A percentile compares a stretch with the other conserved stretches of the same genome.
phyloP scores from a whole-genome alignment of 371 early-diverging fungal genomes.

The Mortierella sp. region DNA sequence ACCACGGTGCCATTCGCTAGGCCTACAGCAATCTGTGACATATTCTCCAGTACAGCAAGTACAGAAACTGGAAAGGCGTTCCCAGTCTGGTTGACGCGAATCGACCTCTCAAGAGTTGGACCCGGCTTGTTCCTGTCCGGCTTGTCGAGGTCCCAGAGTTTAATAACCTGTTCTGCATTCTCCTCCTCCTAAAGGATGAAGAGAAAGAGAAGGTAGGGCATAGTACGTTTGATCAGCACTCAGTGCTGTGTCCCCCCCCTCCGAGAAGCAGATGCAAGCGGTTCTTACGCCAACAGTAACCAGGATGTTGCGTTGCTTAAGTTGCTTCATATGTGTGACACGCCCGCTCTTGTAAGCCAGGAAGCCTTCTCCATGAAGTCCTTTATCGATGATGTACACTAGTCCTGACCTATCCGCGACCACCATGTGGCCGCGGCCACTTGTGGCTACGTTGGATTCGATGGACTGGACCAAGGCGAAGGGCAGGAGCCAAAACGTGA shows the following conservation, averaged over 20 bases:
- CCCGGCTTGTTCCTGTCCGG: slow-evolving; percentile 58
- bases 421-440: slow-evolving; percentile 67
- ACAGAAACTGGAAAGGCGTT: slow-evolving; percentile 87
- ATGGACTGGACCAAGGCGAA: slow-evolving; percentile 43
- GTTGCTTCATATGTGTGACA: slow-evolving; percentile 83
- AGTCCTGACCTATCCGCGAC: slow-evolving; percentile 66
- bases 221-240: too few species aligned
- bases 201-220: not conserved
- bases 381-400: slow-evolving; percentile 75
- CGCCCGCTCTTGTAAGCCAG: slow-evolving; percentile 76
- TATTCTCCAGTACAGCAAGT: slow-evolving; percentile 80
- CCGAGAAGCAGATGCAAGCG: not conserved
- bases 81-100: slow-evolving; percentile 79
- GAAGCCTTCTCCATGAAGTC: slow-evolving; percentile 76
- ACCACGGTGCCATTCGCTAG: slow-evolving; percentile 91
- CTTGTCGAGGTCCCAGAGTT: slow-evolving; percentile 86
- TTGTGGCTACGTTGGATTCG: slow-evolving; percentile 62
- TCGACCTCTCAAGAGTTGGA: slow-evolving; percentile 73
- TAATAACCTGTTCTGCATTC: slow-evolving; percentile 65
- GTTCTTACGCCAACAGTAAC: slow-evolving; percentile 77
- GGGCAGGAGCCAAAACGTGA: not conserved
- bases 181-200: slow-evolving; percentile 59
- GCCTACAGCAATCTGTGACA: slow-evolving; percentile 90
- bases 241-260: too few species aligned
- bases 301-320: slow-evolving; percentile 77